phyloP scores from a whole-genome alignment of 2,329 filamentous ascomycete species.

The Calonectria pauciramosa region DNA sequence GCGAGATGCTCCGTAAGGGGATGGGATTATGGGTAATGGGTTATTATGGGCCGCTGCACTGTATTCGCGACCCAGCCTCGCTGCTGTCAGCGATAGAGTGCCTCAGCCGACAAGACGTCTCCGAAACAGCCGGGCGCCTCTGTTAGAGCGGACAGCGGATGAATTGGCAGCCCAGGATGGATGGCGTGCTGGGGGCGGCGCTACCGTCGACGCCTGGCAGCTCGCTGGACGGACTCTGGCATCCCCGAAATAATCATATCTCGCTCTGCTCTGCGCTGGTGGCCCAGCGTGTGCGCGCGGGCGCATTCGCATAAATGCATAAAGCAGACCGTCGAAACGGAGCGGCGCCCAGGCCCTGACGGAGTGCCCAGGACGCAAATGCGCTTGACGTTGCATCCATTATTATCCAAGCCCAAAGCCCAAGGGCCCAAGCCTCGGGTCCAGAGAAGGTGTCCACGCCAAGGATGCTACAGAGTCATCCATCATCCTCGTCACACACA shows the following conservation, averaged over 20 bases:
- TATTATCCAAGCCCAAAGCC: conserved; percentile 14
- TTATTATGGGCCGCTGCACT: conserved; percentile 1
- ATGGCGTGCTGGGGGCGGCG: conserved; percentile 4
- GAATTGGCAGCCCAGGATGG: neutral
- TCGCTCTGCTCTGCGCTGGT: neutral
- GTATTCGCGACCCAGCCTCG: conserved; percentile 5
- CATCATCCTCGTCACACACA: neutral
- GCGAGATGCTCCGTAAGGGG: conserved; percentile 6
- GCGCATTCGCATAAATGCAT: conserved; percentile 24
- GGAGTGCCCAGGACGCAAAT: conserved; percentile 20
- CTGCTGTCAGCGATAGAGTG: conserved; percentile 33
- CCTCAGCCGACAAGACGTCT: conserved; percentile 29
- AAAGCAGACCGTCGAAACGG: conserved; percentile 24
- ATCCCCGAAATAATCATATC: conserved; percentile 3
- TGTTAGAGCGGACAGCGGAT: conserved; percentile 19
- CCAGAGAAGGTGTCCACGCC: conserved; percentile 10
- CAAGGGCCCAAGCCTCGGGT: conserved; percentile 9
- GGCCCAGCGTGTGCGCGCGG: neutral
- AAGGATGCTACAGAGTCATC: conserved; percentile 15
- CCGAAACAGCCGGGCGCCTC: conserved; percentile 42
- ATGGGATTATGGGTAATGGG: neutral
- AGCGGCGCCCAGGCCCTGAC: conserved; percentile 20
- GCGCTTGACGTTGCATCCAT: conserved; percentile 40
- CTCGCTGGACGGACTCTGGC: neutral
- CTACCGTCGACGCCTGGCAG: neutral